Percentiles rank a stretch among this genome's conserved stretches.
Conservation (phyloP, 2,329 filamentous ascomycete species). For the Sclerotinia minor region DNA sequence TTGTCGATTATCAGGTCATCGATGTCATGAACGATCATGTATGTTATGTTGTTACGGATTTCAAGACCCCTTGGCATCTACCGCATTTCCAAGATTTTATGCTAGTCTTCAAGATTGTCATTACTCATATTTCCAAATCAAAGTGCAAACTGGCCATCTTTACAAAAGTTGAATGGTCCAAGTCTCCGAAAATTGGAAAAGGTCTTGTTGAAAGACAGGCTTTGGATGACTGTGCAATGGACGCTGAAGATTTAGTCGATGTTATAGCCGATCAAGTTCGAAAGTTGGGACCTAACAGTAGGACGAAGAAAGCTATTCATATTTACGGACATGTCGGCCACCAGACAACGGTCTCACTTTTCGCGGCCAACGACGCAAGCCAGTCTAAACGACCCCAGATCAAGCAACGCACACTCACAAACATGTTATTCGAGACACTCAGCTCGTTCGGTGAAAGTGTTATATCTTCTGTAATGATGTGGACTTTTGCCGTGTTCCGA, state of each 20-base stretch:
- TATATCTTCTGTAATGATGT: constrained; percentile 74
- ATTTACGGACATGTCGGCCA: constrained; percentile 77
- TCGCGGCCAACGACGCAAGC: constrained; percentile 50
- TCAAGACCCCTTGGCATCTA: constrained; percentile 66
- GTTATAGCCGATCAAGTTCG: constrained; percentile 76
- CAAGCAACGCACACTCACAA: constrained; percentile 59
- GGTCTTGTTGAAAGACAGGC: constrained; percentile 68
- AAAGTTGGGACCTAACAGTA: constrained; percentile 69
- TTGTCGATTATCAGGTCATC: constrained; percentile 82
- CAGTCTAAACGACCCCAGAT: constrained; percentile 57
- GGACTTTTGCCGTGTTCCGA: constrained; percentile 65
- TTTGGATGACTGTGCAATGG: constrained; percentile 69
- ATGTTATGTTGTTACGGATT: constrained; percentile 64
- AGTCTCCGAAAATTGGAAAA: constrained; percentile 60
- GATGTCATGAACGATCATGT: constrained; percentile 78
- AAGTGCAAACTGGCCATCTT: constrained; percentile 90
- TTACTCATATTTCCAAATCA: constrained; percentile 89
- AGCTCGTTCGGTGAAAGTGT: constrained; percentile 75
- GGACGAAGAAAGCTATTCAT: constrained; percentile 74
- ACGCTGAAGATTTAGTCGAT: constrained; percentile 73
- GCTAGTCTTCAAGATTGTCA: constrained; percentile 85
- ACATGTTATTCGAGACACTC: constrained; percentile 70
- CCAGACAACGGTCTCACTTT: constrained; percentile 63
- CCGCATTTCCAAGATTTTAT: constrained; percentile 78
- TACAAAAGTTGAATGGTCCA: constrained; percentile 83